These are phyloP conservation scores for Venturia asperata DNA, from an alignment of 2,329 filamentous ascomycete species.

Conservation along the genomic window DNA sequence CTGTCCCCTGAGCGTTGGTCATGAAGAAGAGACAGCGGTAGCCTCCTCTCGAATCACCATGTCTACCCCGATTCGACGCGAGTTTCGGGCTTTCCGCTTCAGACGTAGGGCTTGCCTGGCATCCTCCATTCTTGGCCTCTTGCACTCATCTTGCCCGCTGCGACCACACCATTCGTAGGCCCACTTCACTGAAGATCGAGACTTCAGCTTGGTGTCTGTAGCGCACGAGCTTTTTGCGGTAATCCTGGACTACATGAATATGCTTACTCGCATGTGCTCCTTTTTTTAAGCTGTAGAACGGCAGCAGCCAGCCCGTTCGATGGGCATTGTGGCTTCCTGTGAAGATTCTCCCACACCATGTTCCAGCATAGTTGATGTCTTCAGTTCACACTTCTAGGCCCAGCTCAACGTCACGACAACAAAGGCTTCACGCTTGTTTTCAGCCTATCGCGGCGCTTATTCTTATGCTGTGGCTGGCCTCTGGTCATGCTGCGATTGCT, in stretches of 20 bases:
- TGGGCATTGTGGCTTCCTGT: no score
- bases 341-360: neutral
- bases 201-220: neutral
- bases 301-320: no score
- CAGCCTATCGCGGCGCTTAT: conserved; percentile 53
- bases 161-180: neutral
- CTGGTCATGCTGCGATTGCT: no score
- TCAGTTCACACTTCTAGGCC: conserved; percentile 39
- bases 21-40: neutral
- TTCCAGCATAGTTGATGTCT: conserved; percentile 31
- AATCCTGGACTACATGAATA: neutral
- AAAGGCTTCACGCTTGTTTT: conserved; percentile 55
- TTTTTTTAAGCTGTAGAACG: no score
- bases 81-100: neutral
- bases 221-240: neutral
- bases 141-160: neutral
- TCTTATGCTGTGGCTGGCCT: conserved; percentile 35
- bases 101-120: neutral
- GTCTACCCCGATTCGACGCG: neutral
- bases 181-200: neutral
- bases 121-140: neutral
- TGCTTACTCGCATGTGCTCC: neutral
- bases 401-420: conserved; percentile 40
- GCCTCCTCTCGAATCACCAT: neutral
- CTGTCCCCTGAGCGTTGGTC: neutral